These are phyloP conservation scores for Litsea cubeba DNA, from an alignment of 164 flowering plant genomes.

Conservation along the genomic window DNA sequence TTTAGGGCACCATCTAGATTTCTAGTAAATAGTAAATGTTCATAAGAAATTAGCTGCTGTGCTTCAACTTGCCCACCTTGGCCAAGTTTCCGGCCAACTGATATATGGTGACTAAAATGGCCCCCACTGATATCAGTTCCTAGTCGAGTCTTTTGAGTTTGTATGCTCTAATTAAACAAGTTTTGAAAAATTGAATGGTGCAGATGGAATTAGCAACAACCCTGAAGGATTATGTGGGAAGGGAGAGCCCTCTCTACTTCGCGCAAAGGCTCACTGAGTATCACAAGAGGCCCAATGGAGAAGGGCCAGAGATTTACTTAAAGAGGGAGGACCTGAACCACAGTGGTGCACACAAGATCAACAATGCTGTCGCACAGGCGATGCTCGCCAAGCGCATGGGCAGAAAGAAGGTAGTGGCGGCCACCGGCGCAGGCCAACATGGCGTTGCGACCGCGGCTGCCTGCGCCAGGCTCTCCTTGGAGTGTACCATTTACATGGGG, in stretches of 20 bases:
- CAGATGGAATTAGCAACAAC: constrained; percentile 8
- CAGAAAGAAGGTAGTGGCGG: constrained; percentile 27
- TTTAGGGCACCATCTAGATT: no score
- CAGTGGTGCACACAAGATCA: constrained; percentile 51
- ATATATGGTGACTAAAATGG: no score
- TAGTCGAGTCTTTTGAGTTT: no score
- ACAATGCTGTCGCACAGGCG: constrained; percentile 51
- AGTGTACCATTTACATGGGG: constrained; percentile 51
- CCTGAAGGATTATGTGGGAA: constrained; percentile 41
- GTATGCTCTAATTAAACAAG: no score
- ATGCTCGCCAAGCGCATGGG: constrained; percentile 54
- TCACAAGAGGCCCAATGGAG: constrained; percentile 31
- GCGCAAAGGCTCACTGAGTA: constrained; percentile 38
- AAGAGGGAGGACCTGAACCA: constrained; percentile 60
- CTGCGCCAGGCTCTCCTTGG: constrained; percentile 39
- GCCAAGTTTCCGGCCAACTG: no score
- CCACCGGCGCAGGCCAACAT: constrained; percentile 64
- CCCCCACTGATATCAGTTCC: no score
- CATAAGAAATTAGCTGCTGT: no score
- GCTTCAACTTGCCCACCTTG: no score
- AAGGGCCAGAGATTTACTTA: constrained; percentile 43
- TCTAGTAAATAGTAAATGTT: no score
- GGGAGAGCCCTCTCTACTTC: constrained; percentile 50
- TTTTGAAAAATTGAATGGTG: not conserved
- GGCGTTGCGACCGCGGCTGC: constrained; percentile 58